Evolutionary conservation across 306 rosid species (phyloP).

Genomic region (Quillaja saponaria): DNA sequence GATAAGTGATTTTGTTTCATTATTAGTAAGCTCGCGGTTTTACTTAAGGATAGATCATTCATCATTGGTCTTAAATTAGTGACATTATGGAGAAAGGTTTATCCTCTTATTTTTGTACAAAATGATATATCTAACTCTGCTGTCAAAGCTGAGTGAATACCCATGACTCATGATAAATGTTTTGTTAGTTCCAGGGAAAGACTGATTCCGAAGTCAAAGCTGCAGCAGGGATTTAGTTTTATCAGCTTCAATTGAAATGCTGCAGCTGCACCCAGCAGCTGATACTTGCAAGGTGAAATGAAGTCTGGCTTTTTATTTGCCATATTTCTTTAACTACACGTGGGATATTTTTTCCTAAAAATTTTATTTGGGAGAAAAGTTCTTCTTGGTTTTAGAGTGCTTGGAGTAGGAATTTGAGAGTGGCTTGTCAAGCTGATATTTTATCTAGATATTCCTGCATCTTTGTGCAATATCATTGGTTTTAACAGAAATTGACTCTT

Average conservation of each 20-base stretch:
- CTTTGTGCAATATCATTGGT: background rate
- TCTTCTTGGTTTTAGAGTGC: too few species aligned
- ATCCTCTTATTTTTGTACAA: background rate
- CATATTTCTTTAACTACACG: background rate
- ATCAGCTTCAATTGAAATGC: background rate
- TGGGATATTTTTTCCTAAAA: background rate
- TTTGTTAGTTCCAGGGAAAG: constrained; percentile 50
- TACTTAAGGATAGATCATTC: background rate
- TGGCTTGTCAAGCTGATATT: too few species aligned
- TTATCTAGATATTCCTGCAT: background rate
- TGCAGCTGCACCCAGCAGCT: background rate
- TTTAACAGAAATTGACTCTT: too few species aligned
- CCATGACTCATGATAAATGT: background rate
- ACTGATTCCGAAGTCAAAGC: constrained; percentile 59
- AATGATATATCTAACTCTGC: background rate
- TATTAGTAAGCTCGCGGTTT: too few species aligned
- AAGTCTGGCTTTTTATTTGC: background rate
- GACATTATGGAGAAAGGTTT: background rate
- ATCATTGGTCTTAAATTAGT: background rate
- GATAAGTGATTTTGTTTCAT: constrained; percentile 1
- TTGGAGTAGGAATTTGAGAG: background rate
- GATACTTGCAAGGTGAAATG: background rate
- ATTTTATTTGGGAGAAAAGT: too few species aligned
- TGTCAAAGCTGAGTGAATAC: background rate
- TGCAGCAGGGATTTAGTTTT: constrained; percentile 53